Base-by-base conservation (phyloP, 768 basidiomycete genomes). In the Tubosaeta sp. region DNA sequence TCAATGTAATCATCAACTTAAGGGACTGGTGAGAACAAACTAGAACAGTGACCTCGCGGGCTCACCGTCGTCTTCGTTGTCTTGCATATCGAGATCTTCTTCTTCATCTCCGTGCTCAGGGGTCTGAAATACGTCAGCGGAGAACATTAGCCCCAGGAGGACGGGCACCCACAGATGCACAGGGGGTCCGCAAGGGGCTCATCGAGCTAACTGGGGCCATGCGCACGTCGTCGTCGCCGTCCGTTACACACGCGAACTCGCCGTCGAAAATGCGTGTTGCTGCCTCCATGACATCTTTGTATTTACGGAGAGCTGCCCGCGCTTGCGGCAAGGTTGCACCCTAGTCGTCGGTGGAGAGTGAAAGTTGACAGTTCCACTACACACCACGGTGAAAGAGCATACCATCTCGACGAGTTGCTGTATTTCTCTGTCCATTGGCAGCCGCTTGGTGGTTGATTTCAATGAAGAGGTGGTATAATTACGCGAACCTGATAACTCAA, bases 211-310 rank as follows among this genome's bases (percentile, higher is more conserved):
- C 43, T 30, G 53, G 59, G 44, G 55, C 65, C 76, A 82, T 79
- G 36, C 72, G 72, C 39, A 72, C 72, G 58, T 83, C 80, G 2
- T 73, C 82, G 44, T 82, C 71, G 18, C 65, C 69, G 31, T 72
- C 74, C n/a, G 60, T 69, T n/a, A 90, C 72, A 62, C 86, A 71
- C 59, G 90, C 87, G 60, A 90, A 93, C 56, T 86, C 82, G 12
- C 94, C 94, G 55, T 88, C 85, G 54, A 91, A 88, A 53, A 91
- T 82, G 41, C 78, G 77, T 66, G 92, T 92, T 3, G 93, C 92
- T 13, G 94, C 94, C 63, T 89, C 78, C 88, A 91, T 90, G 31
- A 94, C 91, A 76, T 97, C 93, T 55, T 83, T 88, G 65, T 87
- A 80, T 60, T 84, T 82, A 55, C 76, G 79, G 63, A 96, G 70